Base-by-base conservation (phyloP, 2,329 filamentous ascomycete species). In the Ampelomyces quisqualis region DNA sequence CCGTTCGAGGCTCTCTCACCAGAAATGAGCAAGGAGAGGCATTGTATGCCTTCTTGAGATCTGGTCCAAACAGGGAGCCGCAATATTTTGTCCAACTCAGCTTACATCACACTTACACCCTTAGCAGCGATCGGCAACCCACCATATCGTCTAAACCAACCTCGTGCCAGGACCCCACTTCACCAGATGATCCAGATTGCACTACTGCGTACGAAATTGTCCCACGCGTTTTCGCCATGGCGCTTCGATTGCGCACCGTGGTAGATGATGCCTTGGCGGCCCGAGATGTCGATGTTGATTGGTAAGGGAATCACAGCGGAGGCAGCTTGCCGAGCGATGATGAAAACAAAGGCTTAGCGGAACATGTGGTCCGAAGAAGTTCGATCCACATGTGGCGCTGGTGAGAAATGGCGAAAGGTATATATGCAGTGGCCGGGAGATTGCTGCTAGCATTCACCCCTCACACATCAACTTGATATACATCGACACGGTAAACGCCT, bases 81-180 rank as follows among this genome's bases (percentile, higher is more conserved):
- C 13, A 14, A 36, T 20, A 28, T 26, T 11, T 14, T 28, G 23
- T 36, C 18, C 11, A 20, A 15, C 15, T 9, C 20, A 37, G 42
- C 41, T 34, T 34, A 38, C 36, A 34, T 34, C 45, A 39, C 34
- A 28, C 9, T 17, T 11, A 38, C 18, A 23, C 14, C 40, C 17
- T n/a, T 20, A 18, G 18, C n/a, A 42, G 30, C 30, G 37, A 51
- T 44, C 46, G 34, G 32, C 48, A 40, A 43, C 10, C 35, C 37
- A 23, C 29, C 20, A 32, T 15, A 13, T 17, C 13, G 14, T 40
- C 33, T 47, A 46, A 34, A 43, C 51, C 49, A 54, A 52, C 51
- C 36, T 29, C 41, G 42, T 32, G 15, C 21, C 4, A 21, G 38
- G 24, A 23, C 31, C 45, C 32, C 49, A 47, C 51, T 47, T 43